phyloP scores from a whole-genome alignment of 139 green algal genomes.

The Tetraselmis striata region DNA sequence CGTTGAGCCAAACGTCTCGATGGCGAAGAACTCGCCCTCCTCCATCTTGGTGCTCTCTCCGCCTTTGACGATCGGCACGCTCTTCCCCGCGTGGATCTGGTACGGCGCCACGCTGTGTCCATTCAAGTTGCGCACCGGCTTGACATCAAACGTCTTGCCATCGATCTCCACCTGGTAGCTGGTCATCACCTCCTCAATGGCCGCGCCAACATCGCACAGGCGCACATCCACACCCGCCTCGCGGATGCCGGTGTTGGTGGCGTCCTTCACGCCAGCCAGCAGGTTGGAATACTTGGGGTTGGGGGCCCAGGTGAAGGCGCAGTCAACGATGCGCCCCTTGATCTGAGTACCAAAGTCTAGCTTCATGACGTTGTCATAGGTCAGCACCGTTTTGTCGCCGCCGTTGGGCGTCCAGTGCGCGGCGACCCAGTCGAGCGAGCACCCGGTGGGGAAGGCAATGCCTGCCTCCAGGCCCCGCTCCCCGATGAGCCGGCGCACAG shows the following conservation, averaged over 20 bases:
- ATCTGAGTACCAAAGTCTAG: conserved; percentile 91
- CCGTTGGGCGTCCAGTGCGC: conserved; percentile 97
- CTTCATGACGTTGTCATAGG: conserved; percentile 99
- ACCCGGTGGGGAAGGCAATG: conserved; percentile 89
- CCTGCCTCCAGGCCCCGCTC: conserved; percentile 83
- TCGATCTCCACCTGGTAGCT: conserved; percentile 93
- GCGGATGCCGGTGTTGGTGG: conserved; percentile 85
- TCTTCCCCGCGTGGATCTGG: conserved; percentile 91
- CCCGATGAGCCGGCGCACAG: conserved; percentile 80
- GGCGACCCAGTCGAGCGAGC: conserved; percentile 91
- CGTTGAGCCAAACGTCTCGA: conserved; percentile 97
- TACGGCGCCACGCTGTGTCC: conserved; percentile 95
- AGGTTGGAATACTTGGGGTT: conserved; percentile 90
- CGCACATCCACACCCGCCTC: conserved; percentile 91
- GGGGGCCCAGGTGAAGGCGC: conserved; percentile 92
- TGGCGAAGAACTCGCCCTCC: conserved; percentile 98
- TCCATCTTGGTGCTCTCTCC: conserved; percentile 92
- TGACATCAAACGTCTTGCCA: conserved; percentile 77
- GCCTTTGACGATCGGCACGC: conserved; percentile 76
- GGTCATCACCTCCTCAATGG: conserved; percentile 92
- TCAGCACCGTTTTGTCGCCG: conserved; percentile 95
- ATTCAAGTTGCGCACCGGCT: conserved; percentile 86
- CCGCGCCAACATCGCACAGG: conserved; percentile 91
- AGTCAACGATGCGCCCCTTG: conserved; percentile 92
- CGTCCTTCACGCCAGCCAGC: conserved; percentile 81